Evolutionary conservation across 306 rosid genomes (phyloP), one percentile per base, ranked within the genome.

Genomic region (Cercis canadensis): DNA sequence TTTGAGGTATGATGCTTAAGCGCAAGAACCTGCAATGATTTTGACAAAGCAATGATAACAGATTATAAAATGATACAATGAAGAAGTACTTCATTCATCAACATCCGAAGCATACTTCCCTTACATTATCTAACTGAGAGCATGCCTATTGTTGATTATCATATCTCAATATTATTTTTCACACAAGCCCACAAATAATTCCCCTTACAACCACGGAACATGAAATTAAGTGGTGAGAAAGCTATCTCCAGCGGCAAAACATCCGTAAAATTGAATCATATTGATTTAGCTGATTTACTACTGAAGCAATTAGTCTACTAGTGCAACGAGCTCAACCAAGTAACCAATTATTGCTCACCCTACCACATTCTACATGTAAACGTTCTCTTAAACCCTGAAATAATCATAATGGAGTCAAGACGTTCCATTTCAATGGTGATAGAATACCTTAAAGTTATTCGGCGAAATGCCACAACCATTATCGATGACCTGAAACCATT

Each of bases 381-480:
- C 16, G 33, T 16, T 32, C 59, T 17, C 13, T 16, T 4, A 17
- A 5, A 50, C 47, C 10, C 14, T 32, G 17, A 36, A 19, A 54
- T 11, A 1, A 15, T 51, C 29, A 65, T n/a, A 32, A 16, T 17
- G 31, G 34, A 66, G 34, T 6, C 34, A 66, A 49, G 12, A 50
- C 59, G 17, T 18, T 2, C 13, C 41, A 62, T 21, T 62, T 31
- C 31, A 53, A 45, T 1, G 39, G 2, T 12, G 33, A 52, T 19
- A 31, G 6, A 19, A 45, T 40, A 81, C 94, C 86, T 81, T 76
- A 87, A 86, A 94, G 76, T 83, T 89, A 70, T 36, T 66, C 19
- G 98, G 98, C 19, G 96, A 89, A 73, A 94, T 84, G 74, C 98
- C 98, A 60, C 51, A 84, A 14, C 98, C 98, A 65, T 94, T 94